Base-by-base conservation (phyloP, 768 basidiomycete species). In the Zangia roseola region DNA sequence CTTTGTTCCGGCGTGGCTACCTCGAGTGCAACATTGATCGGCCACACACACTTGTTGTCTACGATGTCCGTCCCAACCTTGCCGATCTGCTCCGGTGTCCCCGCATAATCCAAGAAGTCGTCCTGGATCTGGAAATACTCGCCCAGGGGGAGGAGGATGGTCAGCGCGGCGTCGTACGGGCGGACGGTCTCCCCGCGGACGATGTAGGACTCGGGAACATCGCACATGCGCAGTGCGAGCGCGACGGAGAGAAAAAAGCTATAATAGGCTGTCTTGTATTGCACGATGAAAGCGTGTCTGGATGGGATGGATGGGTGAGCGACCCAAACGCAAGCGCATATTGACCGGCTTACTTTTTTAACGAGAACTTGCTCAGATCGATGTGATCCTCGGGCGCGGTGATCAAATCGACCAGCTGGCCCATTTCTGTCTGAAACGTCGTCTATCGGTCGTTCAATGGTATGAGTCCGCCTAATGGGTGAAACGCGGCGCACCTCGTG, bases 51-150 rank as follows among this genome's bases (percentile, higher is more conserved):
- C 74, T 99, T 99, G 82, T 97, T 97, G 71, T 99, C 95, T 50
- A 97, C 69, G 61, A 99, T 99, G 68, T 98, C 97, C 14, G 95
- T 98, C 19, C 95, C 97, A 50, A 99, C 84, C 74, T 99, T 98
- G 40, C 95, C 95, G 43, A 97, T 88, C 58, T 88, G 79, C 70
- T 94, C 93, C 0, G 93, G 91, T 7, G 89, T 81, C 5, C 86
- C 93, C 17, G 88, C 85, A 65, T 83, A 97, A 69, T 99, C 97
- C 60, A 98, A 82, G 71, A 86, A 97, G 71, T 98, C 95, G 66
- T 98, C 95, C 70, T 99, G 95, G 50, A 95, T 79, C 71, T 99
- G 95, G 84, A 98, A 98, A 73, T 98, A 99, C 69, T 97, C 94
- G 40, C 95, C 95, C 48, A 98, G 79, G 5, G 91, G 91, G 46